These are phyloP conservation scores for Phaeomoniella chlamydospora DNA, from an alignment of 2,329 filamentous ascomycete genomes.

Conservation along the genomic window DNA sequence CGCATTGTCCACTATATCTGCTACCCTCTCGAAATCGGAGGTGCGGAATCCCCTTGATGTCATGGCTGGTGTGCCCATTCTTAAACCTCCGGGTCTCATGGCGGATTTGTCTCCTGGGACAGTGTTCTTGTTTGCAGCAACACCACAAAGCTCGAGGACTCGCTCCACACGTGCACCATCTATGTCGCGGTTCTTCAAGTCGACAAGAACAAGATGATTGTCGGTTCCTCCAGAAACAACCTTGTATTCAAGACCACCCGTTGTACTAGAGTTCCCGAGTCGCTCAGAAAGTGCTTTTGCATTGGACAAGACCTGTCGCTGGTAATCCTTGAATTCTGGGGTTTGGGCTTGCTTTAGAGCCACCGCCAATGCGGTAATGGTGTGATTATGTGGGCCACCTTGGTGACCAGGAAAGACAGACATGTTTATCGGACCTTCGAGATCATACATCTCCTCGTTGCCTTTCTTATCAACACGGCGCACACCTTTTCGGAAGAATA, in stretches of 20 bases:
- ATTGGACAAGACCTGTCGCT: constrained; percentile 79
- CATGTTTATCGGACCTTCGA: constrained; percentile 85
- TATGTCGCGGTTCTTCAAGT: constrained; percentile 64
- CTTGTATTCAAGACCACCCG: constrained; percentile 61
- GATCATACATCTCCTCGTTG: constrained; percentile 72
- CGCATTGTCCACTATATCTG: constrained; percentile 71
- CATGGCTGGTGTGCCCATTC: constrained; percentile 96
- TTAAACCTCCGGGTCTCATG: constrained; percentile 83
- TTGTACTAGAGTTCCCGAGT: constrained; percentile 55
- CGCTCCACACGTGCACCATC: constrained; percentile 90
- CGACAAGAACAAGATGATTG: constrained; percentile 88
- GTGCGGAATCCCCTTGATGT: constrained; percentile 86
- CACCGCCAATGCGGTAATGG: constrained; percentile 87
- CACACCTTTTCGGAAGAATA: constrained; percentile 93
- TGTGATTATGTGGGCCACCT: constrained; percentile 97
- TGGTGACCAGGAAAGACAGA: constrained; percentile 98
- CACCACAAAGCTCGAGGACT: constrained; percentile 94
- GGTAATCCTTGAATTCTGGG: constrained; percentile 83
- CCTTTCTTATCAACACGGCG: constrained; percentile 76
- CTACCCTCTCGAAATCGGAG: constrained; percentile 84
- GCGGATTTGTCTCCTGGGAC: constrained; percentile 96
- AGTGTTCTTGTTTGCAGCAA: constrained; percentile 99
- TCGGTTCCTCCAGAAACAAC: constrained; percentile 91
- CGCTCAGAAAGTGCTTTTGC: constrained; percentile 65
- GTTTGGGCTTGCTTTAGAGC: constrained; percentile 86